A percentile compares a stretch with the other conserved stretches of the same genome.
phyloP scores from a whole-genome alignment of 164 flowering plant genomes.

The Umbilicus rupestris region DNA sequence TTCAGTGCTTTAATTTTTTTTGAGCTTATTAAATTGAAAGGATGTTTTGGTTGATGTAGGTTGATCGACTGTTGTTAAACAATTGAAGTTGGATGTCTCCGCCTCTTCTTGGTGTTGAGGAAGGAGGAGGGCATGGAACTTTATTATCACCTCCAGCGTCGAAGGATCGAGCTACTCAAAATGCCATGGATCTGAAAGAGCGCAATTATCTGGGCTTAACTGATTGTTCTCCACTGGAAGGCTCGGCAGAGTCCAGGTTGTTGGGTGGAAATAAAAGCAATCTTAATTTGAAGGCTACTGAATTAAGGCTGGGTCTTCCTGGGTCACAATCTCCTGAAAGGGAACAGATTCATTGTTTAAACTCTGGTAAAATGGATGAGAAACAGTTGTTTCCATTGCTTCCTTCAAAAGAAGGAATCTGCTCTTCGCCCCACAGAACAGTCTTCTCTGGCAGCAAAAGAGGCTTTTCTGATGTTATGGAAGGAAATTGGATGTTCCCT shows the following conservation, averaged over 20 bases:
- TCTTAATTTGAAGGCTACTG: constrained; percentile 76
- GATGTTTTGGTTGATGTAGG: background rate
- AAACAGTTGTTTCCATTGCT: constrained; percentile 72
- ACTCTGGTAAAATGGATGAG: constrained; percentile 51
- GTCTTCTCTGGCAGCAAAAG: constrained; percentile 73
- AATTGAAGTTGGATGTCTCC: constrained; percentile 38
- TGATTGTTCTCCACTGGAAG: constrained; percentile 77
- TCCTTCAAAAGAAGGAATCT: constrained; percentile 50
- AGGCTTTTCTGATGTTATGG: constrained; percentile 78
- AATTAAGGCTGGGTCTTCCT: constrained; percentile 89
- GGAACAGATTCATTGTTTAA: constrained; percentile 33
- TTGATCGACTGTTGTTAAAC: background rate
- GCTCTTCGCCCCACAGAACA: constrained; percentile 31
- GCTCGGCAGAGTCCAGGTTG: constrained; percentile 45
- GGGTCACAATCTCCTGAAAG: constrained; percentile 80
- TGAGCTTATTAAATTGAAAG: too few species aligned
- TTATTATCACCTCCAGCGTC: constrained; percentile 25
- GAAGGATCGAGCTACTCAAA: constrained; percentile 24
- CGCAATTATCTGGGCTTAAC: constrained; percentile 72
- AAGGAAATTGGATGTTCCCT: constrained; percentile 59
- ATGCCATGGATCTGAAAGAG: constrained; percentile 41
- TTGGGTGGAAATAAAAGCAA: constrained; percentile 36
- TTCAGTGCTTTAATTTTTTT: too few species aligned
- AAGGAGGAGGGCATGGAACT: constrained; percentile 40
- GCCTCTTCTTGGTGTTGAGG: constrained; percentile 43